Conservation (phyloP, 2,329 filamentous ascomycete genomes). For the Chalaropsis thielavioides region DNA sequence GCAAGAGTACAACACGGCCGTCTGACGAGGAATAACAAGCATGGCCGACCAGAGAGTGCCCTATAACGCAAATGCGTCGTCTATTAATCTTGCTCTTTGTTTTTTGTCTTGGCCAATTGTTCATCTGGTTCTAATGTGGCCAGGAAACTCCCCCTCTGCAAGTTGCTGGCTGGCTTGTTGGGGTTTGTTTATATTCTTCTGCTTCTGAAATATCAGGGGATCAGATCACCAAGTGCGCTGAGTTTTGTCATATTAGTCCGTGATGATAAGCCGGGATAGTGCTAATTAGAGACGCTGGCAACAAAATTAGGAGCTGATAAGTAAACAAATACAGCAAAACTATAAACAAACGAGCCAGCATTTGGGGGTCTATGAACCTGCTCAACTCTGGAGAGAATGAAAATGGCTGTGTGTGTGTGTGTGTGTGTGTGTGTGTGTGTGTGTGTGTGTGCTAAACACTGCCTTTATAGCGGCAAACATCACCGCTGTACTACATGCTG, state of each 20-base stretch:
- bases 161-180: not conserved
- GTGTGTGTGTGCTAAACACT: too few relatives aligned
- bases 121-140: not conserved
- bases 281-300: not conserved
- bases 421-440: too few relatives aligned
- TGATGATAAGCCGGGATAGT: not conserved
- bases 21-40: too few relatives aligned
- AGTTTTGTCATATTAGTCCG: not conserved
- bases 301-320: not conserved
- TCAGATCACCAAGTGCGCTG: not conserved
- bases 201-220: not conserved
- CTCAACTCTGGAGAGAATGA: not conserved
- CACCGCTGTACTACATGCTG: not conserved
- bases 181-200: not conserved
- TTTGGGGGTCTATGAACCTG: not conserved
- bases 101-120: not conserved
- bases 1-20: not conserved
- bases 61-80: too few relatives aligned
- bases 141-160: not conserved
- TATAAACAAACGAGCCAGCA: not conserved
- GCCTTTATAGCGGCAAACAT: too few relatives aligned
- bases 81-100: not conserved
- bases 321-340: not conserved
- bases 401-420: too few relatives aligned
- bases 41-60: too few relatives aligned